phyloP scores from a whole-genome alignment of 2,329 filamentous ascomycete species.

The Alternaria atra region DNA sequence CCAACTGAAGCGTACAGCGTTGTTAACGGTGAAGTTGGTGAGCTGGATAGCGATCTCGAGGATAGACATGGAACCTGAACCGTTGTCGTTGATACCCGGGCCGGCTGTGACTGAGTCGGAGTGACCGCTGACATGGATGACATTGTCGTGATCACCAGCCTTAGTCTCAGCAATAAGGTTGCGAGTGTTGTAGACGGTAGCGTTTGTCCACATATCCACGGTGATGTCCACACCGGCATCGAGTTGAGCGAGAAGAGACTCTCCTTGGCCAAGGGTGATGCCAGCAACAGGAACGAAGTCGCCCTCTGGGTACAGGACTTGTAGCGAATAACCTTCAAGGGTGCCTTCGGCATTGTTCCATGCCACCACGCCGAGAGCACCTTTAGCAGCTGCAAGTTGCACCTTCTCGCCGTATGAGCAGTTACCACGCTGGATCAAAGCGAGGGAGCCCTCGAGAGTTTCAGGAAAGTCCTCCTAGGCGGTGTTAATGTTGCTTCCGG shows the following conservation, averaged over 20 bases:
- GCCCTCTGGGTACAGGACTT: slow-evolving; percentile 61
- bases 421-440: slow-evolving; percentile 73
- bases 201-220: slow-evolving; percentile 39
- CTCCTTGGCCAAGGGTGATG: slow-evolving; percentile 68
- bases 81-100: slow-evolving; percentile 81
- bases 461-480: slow-evolving; percentile 67
- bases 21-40: slow-evolving; percentile 75
- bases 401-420: slow-evolving; percentile 79
- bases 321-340: slow-evolving; percentile 53
- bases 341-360: slow-evolving; percentile 74
- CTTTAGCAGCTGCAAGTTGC: slow-evolving; percentile 62
- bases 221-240: slow-evolving; percentile 48
- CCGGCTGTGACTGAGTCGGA: slow-evolving; percentile 68
- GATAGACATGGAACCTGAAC: slow-evolving; percentile 70
- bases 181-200: slow-evolving; percentile 34
- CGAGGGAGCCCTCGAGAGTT: slow-evolving; percentile 69
- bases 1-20: slow-evolving; percentile 71
- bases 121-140: slow-evolving; percentile 67
- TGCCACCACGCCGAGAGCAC: slow-evolving; percentile 73
- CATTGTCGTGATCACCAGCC: slow-evolving; percentile 66
- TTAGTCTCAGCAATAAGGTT: slow-evolving; percentile 70
- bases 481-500: background rate
- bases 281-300: slow-evolving; percentile 73
- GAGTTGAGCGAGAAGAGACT: slow-evolving; percentile 64
- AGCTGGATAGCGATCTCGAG: slow-evolving; percentile 69